Base-by-base conservation (phyloP, 805 yeast genomes). In the Starmera caribaea region DNA sequence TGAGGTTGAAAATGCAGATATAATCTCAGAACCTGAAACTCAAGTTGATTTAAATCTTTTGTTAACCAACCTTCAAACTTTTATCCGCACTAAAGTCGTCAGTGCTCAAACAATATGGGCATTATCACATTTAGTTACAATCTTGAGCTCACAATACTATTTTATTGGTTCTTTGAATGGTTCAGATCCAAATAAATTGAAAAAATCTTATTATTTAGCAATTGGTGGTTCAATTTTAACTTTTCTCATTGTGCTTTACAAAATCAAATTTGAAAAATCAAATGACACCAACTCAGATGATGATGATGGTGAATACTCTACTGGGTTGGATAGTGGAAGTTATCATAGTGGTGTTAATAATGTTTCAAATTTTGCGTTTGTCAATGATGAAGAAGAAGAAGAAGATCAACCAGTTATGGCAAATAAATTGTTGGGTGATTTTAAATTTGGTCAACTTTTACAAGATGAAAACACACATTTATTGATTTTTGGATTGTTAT, bases 391-490 rank as follows among this genome's bases (percentile, higher is more conserved):
- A 8, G 41, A 42, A 32, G 40, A 46, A 27, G 51, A 45, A 8
- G 41, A 42, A 32, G 43, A 46, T 16, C 31, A 28, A 10, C n/a
- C 21, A 11, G 21, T 40, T 12, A 37, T 45, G 3, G 42, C 26
- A 21, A 21, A 21, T 21, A 21, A 21, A 21, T 21, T 38, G 33
- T 38, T 45, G 8, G 43, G 27, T 33, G 32, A 29, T 4, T 46
- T 61, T 27, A 53, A 58, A 11, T 44, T 66, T 15, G 55, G 69
- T 8, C 63, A 60, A 35, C 49, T 62, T 5, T 46, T 67, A 35
- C 63, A 57, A 45, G 60, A 69, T n/a, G 71, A 66, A 39, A 65
- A 67, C 41, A 55, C 66, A 0, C 69, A 63, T 32, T 41, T 67
- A 35, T 50, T 66, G 32, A 58, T 59, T 0, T 63, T 58, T 47